phyloP scores from a whole-genome alignment of 1,284 basidiomycete species.

The Rhodotorula glutinis region DNA sequence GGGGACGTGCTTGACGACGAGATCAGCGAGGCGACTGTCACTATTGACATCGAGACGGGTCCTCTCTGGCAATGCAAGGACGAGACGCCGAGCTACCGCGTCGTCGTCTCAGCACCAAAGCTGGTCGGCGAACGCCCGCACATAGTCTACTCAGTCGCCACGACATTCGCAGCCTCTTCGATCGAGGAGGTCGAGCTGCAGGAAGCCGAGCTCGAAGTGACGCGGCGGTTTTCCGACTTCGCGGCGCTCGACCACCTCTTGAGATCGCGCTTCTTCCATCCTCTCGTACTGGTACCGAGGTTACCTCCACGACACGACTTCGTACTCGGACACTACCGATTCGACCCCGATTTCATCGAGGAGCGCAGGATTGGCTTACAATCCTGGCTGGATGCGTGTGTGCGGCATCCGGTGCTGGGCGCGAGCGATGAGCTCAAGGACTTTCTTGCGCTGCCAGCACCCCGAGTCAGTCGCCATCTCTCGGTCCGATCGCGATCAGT shows the following conservation, averaged over 20 bases:
- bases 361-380: conserved; percentile 73
- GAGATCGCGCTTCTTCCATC: conserved; percentile 58
- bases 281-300: conserved; percentile 69
- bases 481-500: too few relatives aligned
- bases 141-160: conserved; percentile 63
- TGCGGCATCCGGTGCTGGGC: conserved; percentile 71
- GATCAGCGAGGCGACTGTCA: conserved; percentile 47
- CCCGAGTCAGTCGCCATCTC: conserved; percentile 12
- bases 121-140: conserved; percentile 58
- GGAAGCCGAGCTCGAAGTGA: conserved; percentile 60
- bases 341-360: conserved; percentile 75
- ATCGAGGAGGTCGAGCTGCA: neutral
- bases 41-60: conserved; percentile 55
- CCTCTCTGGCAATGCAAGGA: conserved; percentile 59
- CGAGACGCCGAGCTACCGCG: conserved; percentile 53
- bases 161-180: conserved; percentile 6
- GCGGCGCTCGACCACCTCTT: conserved; percentile 69
- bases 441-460: conserved; percentile 68
- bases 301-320: conserved; percentile 58
- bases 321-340: conserved; percentile 62
- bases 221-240: conserved; percentile 79
- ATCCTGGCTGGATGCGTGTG: conserved; percentile 66
- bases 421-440: conserved; percentile 76
- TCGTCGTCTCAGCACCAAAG: conserved; percentile 75
- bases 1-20: conserved; percentile 21